These are phyloP conservation scores for Fusarium aywerte DNA, from an alignment of 2,329 filamentous ascomycete species.

Conservation along the genomic window DNA sequence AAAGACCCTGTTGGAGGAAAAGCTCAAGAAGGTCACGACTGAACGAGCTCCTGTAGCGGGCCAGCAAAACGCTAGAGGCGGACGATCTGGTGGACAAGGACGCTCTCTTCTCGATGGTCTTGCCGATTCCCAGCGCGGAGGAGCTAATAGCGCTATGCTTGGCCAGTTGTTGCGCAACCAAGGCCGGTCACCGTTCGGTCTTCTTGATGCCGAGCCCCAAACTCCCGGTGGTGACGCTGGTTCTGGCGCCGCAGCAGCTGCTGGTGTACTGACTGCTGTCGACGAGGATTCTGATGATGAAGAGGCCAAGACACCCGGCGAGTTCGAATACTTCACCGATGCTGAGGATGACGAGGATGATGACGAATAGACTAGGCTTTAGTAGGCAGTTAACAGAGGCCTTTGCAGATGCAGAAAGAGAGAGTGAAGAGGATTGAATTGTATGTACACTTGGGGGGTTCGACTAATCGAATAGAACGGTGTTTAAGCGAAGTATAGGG, in stretches of 20 bases:
- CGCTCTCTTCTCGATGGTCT: constrained; percentile 53
- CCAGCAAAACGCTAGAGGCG: constrained; percentile 48
- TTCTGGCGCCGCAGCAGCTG: constrained; percentile 74
- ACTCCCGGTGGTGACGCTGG: constrained; percentile 53
- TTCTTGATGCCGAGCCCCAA: constrained; percentile 43
- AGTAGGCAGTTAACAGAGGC: neutral
- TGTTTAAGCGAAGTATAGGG: constrained; percentile 21
- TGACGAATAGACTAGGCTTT: constrained; percentile 12
- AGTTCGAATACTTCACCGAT: constrained; percentile 84
- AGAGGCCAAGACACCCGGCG: constrained; percentile 74
- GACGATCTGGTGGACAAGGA: constrained; percentile 49
- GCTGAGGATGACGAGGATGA: constrained; percentile 56
- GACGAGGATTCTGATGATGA: constrained; percentile 85
- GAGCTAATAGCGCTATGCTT: constrained; percentile 50
- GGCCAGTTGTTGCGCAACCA: constrained; percentile 58
- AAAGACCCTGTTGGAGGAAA: constrained; percentile 88
- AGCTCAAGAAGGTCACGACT: constrained; percentile 81
- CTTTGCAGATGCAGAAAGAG: neutral
- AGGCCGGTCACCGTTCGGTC: constrained; percentile 50
- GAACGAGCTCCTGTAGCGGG: constrained; percentile 70
- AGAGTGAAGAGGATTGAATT: constrained; percentile 26
- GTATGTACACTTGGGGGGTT: constrained; percentile 46
- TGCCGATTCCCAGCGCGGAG: constrained; percentile 49
- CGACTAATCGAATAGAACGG: constrained; percentile 30
- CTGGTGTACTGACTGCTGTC: constrained; percentile 83